Percentiles rank a stretch among this genome's conserved stretches.
These are phyloP conservation scores for Rauvolfia tetraphylla DNA, from an alignment of 257 asterid species.

Conservation along the genomic window DNA sequence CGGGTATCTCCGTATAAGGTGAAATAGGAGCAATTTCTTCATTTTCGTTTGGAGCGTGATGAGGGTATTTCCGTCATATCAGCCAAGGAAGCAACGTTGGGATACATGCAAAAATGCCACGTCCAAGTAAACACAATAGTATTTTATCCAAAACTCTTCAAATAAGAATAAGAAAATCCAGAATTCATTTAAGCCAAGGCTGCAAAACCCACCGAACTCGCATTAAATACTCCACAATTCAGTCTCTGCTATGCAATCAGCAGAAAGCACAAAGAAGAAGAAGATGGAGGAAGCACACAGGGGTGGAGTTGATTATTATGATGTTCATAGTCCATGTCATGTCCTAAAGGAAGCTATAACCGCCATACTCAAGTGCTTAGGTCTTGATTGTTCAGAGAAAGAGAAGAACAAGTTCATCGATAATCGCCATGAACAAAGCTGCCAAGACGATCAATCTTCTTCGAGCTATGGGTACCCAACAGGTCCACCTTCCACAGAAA, in stretches of 20 bases:
- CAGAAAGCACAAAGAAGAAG: background rate
- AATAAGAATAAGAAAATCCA: background rate
- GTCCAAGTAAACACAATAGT: background rate
- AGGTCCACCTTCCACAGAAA: background rate
- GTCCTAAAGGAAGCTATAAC: background rate
- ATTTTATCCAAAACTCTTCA: background rate
- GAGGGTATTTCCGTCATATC: background rate
- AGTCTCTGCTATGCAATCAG: background rate
- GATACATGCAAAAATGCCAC: background rate
- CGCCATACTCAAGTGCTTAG: conserved; percentile 9
- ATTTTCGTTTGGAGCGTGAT: too few relatives aligned
- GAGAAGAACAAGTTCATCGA: background rate
- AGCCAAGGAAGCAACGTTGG: background rate
- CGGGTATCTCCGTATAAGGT: too few relatives aligned
- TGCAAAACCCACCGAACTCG: background rate
- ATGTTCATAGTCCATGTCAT: background rate
- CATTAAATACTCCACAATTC: conserved; percentile 1
- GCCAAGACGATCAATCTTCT: too few relatives aligned
- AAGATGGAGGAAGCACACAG: background rate
- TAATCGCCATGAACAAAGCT: background rate
- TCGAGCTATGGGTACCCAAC: too few relatives aligned
- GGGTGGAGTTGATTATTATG: background rate
- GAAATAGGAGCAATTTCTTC: too few relatives aligned
- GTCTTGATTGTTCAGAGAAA: background rate
- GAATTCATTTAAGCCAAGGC: background rate